These are phyloP conservation scores for Alternaria panax DNA, from an alignment of 2,329 filamentous ascomycete genomes.

Conservation along the genomic window DNA sequence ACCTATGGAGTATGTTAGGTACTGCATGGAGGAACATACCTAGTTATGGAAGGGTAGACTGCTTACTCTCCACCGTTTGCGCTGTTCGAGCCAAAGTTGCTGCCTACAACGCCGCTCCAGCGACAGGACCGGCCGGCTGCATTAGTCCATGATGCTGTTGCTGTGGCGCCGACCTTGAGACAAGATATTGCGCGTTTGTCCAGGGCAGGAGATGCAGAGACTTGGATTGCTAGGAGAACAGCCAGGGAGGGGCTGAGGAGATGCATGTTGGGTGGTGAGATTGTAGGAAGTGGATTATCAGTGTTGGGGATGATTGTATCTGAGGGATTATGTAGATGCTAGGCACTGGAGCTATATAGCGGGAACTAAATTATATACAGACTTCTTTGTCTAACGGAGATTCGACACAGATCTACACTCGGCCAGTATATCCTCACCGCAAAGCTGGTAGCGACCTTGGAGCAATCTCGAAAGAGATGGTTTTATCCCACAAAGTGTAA, in stretches of 20 bases:
- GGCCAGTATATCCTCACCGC: background rate
- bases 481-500: background rate
- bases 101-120: constrained; percentile 56
- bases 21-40: background rate
- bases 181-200: constrained; percentile 48
- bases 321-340: background rate
- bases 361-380: background rate
- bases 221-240: background rate
- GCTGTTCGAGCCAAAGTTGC: constrained; percentile 57
- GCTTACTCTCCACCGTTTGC: constrained; percentile 58
- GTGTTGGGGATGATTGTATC: background rate
- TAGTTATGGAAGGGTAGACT: background rate
- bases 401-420: background rate
- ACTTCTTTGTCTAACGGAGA: background rate
- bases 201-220: constrained; percentile 7
- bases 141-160: constrained; percentile 59
- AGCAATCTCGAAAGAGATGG: background rate
- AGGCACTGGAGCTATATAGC: background rate
- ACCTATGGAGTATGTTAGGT: constrained; percentile 44
- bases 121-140: constrained; percentile 53
- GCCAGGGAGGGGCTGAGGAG: background rate
- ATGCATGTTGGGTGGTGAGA: background rate
- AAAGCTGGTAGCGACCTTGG: background rate
- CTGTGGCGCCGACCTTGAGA: constrained; percentile 50
- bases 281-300: background rate